Evolutionary conservation across 2,329 filamentous ascomycete genomes (phyloP), one percentile per base, ranked within the genome.

Genomic region (Exophiala lecanii-corni): DNA sequence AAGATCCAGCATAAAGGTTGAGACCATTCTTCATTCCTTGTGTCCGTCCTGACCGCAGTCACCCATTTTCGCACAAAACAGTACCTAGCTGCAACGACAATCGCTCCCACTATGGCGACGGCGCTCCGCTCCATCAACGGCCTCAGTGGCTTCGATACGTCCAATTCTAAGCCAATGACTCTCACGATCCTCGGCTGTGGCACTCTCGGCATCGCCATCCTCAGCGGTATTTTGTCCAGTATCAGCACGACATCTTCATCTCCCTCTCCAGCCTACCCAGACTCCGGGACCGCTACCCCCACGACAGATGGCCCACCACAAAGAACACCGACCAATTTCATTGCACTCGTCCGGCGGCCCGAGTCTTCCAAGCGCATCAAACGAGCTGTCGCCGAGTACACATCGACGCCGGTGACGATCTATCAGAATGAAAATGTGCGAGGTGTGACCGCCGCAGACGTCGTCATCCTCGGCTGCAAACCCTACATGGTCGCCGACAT

Each of bases 171-270:
- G 19, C 37, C 38, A 10, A 53, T 53, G 50, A 91, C 85, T 53
- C 74, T 94, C 69, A 79, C 86, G 49, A 79, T 92, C 50, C 74
- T 94, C 45, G 88, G 88, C 57, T 92, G 86, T 65, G 87, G 86
- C 53, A 89, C 82, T 40, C 86, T 94, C 79, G 88, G 88, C 46
- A 86, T 86, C 48, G 86, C 86, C 45, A 89, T 94, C 55, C 77
- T 94, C 44, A 81, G 78, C 41, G 88, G 87, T 51, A 83, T 95
- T 59, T 76, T 94, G 55, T 72, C 78, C 47, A 86, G 84, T 9
- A 74, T 92, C 33, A 73, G 71, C 51, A 59, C 50, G 55, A 58
- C 49, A 45, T 50, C 58, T 50, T 39, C 57, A 15, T 50, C 61
- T 16, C 56, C 73, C 65, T 53, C 67, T 70, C 36, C 70, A 69